phyloP scores from a whole-genome alignment of 1,284 basidiomycete species.

The Rhodotorula glutinis region DNA sequence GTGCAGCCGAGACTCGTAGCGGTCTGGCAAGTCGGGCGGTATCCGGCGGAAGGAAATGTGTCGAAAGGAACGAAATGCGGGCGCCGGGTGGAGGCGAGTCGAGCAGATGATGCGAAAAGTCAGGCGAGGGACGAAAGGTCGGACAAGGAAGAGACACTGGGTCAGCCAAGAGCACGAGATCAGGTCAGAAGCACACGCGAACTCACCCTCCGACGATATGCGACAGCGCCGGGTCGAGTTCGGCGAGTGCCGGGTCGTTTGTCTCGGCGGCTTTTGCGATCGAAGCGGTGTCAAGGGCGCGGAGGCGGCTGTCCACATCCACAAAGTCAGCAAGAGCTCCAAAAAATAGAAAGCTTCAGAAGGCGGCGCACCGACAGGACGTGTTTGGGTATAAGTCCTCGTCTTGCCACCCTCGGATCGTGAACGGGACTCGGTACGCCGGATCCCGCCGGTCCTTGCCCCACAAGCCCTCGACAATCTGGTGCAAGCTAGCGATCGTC shows the following conservation, averaged over 20 bases:
- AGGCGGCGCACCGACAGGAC: conserved; percentile 15
- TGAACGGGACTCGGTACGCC: conserved; percentile 28
- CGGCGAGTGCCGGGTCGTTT: conserved; percentile 30
- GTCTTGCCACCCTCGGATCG: conserved; percentile 31
- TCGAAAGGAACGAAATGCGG: too few species aligned
- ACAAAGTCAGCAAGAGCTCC: conserved; percentile 7
- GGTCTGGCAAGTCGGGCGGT: too few species aligned
- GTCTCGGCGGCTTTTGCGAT: conserved; percentile 23
- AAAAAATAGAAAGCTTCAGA: too few species aligned
- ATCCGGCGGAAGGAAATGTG: too few species aligned
- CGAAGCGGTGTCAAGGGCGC: conserved; percentile 30
- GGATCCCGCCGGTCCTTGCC: conserved; percentile 9
- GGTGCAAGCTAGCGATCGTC: conserved; percentile 40
- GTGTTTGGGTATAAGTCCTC: conserved; percentile 25
- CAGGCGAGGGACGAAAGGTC: too few species aligned
- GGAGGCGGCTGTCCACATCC: conserved; percentile 9
- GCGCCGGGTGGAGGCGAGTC: too few species aligned
- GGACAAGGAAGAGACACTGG: too few species aligned
- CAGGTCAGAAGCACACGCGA: background rate
- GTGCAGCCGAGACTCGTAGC: conserved; percentile 38
- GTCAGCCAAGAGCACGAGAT: background rate
- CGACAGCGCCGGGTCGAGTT: conserved; percentile 30
- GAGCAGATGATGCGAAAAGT: too few species aligned
- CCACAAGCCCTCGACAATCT: conserved; percentile 34
- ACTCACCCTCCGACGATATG: conserved; percentile 21